These are phyloP conservation scores for Yamadazyma conglobata DNA, from an alignment of 1,139 yeast genomes.

Conservation along the genomic window DNA sequence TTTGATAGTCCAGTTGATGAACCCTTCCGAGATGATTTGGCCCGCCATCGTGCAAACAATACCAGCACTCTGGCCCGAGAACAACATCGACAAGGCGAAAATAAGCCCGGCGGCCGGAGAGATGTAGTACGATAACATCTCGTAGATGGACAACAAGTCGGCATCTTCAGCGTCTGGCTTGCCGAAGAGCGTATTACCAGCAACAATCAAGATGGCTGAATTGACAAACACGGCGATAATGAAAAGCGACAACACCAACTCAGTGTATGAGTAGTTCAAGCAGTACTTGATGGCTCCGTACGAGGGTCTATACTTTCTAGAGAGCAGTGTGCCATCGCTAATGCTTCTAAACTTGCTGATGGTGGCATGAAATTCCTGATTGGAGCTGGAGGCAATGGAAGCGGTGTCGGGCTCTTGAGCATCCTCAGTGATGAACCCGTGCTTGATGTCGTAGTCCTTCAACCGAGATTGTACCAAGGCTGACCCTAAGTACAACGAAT, in stretches of 20 bases:
- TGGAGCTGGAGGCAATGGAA: conserved; percentile 7
- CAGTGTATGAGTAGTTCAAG: conserved; percentile 62
- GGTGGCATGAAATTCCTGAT: conserved; percentile 22
- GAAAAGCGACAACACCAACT: conserved; percentile 61
- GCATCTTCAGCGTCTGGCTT: conserved; percentile 68
- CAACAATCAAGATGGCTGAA: conserved; percentile 69
- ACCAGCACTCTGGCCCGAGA: conserved; percentile 81
- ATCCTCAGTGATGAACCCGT: conserved; percentile 27
- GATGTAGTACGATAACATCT: conserved; percentile 50
- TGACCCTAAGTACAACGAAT: conserved; percentile 69
- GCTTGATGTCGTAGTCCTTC: conserved; percentile 56
- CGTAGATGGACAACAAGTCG: conserved; percentile 68
- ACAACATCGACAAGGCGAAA: conserved; percentile 70
- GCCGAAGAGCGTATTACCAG: conserved; percentile 70
- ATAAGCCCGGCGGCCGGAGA: conserved; percentile 75
- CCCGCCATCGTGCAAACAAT: conserved; percentile 84
- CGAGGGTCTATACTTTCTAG: conserved; percentile 54
- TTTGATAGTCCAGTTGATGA: conserved; percentile 65
- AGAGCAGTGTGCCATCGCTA: conserved; percentile 34
- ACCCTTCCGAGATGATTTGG: conserved; percentile 82
- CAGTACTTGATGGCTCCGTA: conserved; percentile 62
- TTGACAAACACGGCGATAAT: conserved; percentile 78
- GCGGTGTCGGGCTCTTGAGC: conserved; percentile 3
- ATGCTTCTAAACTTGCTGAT: conserved; percentile 28
- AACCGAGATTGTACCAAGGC: conserved; percentile 73